Evolutionary conservation across 2,329 filamentous ascomycete species (phyloP).

Genomic region (Tolypocladium endophyticum): DNA sequence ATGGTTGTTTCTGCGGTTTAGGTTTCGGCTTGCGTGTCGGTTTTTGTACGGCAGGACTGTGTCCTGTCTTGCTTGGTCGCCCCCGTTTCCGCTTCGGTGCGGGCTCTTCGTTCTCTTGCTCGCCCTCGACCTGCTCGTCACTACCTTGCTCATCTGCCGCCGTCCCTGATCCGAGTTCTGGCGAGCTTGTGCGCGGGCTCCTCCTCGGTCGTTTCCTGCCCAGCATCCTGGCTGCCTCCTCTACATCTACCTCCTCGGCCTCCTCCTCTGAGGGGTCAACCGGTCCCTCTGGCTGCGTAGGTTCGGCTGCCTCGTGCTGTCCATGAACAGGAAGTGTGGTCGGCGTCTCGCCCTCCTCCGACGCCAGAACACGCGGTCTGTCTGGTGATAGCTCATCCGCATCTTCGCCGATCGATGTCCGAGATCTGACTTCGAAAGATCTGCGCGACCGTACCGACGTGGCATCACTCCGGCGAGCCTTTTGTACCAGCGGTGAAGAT

Average conservation of each 20-base stretch:
- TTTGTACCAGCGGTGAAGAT: conserved; percentile 33
- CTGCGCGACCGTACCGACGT: conserved; percentile 20
- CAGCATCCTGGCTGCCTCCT: conserved; percentile 30
- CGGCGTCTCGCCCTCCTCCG: conserved; percentile 1
- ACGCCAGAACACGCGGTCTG: conserved; percentile 2
- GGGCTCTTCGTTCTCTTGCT: conserved; percentile 8
- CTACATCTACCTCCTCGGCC: conserved; percentile 32
- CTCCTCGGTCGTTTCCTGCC: conserved; percentile 32
- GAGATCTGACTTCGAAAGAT: conserved; percentile 2
- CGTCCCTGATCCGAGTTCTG: conserved; percentile 27
- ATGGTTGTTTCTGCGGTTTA: conserved; percentile 4
- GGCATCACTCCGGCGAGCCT: conserved; percentile 24
- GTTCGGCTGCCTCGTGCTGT: conserved; percentile 11
- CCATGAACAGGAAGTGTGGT: neutral
- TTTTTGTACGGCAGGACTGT: conserved; percentile 32
- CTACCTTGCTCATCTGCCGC: conserved; percentile 13
- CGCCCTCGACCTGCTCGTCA: conserved; percentile 12
- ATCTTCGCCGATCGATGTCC: conserved; percentile 8
- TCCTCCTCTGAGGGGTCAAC: conserved; percentile 15
- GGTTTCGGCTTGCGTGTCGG: conserved; percentile 14
- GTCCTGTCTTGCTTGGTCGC: conserved; percentile 18
- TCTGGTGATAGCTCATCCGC: conserved; percentile 24
- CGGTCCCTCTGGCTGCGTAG: conserved; percentile 4
- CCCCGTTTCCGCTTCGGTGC: conserved; percentile 27
- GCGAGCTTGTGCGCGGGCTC: conserved; percentile 25